Base-by-base conservation (phyloP, 2,329 filamentous ascomycete species). In the Teratosphaeria epicoccoides region DNA sequence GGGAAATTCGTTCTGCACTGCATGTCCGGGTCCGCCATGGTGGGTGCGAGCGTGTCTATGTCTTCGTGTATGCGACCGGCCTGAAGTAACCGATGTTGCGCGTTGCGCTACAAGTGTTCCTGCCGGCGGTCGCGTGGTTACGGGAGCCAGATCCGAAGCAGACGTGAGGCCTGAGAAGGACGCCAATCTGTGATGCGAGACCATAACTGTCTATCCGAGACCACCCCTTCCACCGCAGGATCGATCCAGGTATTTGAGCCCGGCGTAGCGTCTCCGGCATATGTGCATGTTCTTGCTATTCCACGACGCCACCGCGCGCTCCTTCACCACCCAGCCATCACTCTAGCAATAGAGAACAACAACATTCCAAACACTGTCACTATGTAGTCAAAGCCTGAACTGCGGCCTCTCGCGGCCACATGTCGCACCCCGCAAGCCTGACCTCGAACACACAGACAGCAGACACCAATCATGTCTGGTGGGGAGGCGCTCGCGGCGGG, bases 1-100 rank as follows among this genome's bases (percentile, higher is more conserved):
- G 22, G 91, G 91, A 61, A 96, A 97, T 67, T 96, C 90, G 67
- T 96, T 96, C 65, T 87, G 85, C 43, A 86, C 80, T 23, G 81
- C 72, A 63, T 84, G 83, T 5, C 56, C 53, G 9, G 53, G 58
- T 55, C 84, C 84, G 52, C 88, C 88, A 62, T 85, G 81, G 66
- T 93, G 87, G 46, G 88, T 93, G 56, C 88, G 84, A 66, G 85
- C 84, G 63, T 89, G 87, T 60, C 88, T 83, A 68, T 87, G 85
- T 62, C 82, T 77, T 57, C 83, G 77, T 11, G 65, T 66, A 20
- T 60, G 69, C 6, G 73, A 74, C 52, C 81, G 76, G 63, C 83
- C 81, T 57, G 81, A 83, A 53, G 84, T 79, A 62, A 84, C 71
- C 68, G 73, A 89, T 69, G 65, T 82, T 76, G 70, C 80, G 70